Evolutionary conservation across 2,329 filamentous ascomycete species (phyloP).

Genomic region (Xylaria sp.): DNA sequence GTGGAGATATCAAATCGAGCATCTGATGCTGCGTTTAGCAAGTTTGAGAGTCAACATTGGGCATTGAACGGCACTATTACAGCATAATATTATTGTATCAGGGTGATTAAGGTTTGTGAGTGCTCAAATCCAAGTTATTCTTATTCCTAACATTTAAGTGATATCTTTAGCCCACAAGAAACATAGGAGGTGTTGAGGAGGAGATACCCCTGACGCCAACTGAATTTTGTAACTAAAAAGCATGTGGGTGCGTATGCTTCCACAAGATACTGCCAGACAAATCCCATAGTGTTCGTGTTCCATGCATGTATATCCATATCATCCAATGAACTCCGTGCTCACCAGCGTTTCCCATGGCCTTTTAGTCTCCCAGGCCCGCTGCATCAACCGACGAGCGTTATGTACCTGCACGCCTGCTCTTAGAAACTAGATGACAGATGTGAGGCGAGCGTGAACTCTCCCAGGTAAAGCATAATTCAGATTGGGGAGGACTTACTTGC

Average conservation of each 20-base stretch:
- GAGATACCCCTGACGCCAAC: slow-evolving; percentile 9
- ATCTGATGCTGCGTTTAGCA: slow-evolving; percentile 36
- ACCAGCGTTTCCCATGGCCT: slow-evolving; percentile 75
- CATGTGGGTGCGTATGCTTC: slow-evolving; percentile 3
- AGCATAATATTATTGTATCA: not conserved
- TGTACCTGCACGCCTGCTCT: slow-evolving; percentile 56
- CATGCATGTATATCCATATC: slow-evolving; percentile 39
- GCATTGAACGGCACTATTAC: not conserved
- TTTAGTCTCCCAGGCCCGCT: slow-evolving; percentile 74
- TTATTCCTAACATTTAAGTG: not conserved
- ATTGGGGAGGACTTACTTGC: slow-evolving; percentile 63
- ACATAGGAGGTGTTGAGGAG: slow-evolving; percentile 3
- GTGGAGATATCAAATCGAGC: slow-evolving; percentile 49
- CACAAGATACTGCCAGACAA: slow-evolving; percentile 24
- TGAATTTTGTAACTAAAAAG: slow-evolving; percentile 6
- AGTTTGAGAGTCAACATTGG: not conserved
- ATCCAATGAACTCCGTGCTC: slow-evolving; percentile 75
- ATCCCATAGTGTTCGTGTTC: slow-evolving; percentile 8
- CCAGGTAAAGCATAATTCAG: not conserved
- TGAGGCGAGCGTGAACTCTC: not conserved
- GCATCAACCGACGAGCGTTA: slow-evolving; percentile 71
- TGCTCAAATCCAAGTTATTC: not conserved
- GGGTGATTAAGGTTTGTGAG: not conserved
- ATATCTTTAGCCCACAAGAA: slow-evolving; percentile 3
- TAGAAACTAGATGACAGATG: slow-evolving; percentile 22